Evolutionary conservation across 2,329 filamentous ascomycete species (phyloP), one percentile per base, ranked within the genome.

Genomic region (Alternaria sp.): DNA sequence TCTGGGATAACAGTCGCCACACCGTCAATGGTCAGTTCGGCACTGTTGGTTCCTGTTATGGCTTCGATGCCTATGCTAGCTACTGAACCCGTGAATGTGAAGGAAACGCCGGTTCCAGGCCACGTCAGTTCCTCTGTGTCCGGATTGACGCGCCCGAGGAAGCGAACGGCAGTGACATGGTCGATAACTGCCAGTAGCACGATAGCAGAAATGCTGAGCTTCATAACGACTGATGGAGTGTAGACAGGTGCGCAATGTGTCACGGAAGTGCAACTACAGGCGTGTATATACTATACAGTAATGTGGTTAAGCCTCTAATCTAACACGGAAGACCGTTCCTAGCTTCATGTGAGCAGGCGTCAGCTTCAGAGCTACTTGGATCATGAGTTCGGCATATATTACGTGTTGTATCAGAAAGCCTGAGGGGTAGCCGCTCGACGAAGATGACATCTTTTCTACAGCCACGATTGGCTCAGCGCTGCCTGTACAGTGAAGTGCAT

Each of bases 51-150:
- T 40, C 78, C 78, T 7, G 69, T 64, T 6, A 74, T 65, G 2
- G 68, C 63, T 29, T 79, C 61, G 9, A 71, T 51, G 60, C 46
- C 60, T 28, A 82, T 77, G 34, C 67, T 74, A 10, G 79, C 80
- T 0, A 74, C 72, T 4, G 77, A 78, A 41, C 80, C 79, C 10
- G 67, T 75, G 60, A 81, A 81, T 1, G 70, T 72, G 55, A 81
- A 81, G 0, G 75, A 70, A 2, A 82, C 68, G 14, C 80, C 80
- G 1, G 79, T 80, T 40, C 77, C 78, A 0, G 80, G 77, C 80
- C 80, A 81, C n/a, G 77, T 80, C 21, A 81, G 69, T 63, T 81
- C 76, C 44, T 74, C 76, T 6, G 78, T 81, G 17, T 71, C 68
- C 0, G 80, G 79, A 45, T 81, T 80, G 24, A 81, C 79, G 40